Evolutionary conservation across 768 basidiomycete species (phyloP), one percentile per base, ranked within the genome.

Genomic region (Coprinellus micaceus): DNA sequence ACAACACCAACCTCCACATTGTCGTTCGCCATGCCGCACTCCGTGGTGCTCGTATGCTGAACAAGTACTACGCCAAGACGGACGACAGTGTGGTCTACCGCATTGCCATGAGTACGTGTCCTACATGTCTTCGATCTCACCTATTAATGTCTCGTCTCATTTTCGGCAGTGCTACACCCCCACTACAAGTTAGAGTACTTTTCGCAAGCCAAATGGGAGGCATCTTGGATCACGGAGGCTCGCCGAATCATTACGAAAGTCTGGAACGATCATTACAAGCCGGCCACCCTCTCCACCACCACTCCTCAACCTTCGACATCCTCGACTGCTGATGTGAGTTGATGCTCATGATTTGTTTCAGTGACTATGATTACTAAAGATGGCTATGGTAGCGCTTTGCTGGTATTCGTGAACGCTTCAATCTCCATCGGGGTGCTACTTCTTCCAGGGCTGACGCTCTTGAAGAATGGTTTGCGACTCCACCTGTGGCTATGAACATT

Each of bases 151-250:
- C 5, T 25, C 15, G 17, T 17, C 28, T 21, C 10, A 12, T 26
- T n/a, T n/a, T n/a, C n/a, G 33, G 25, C 24, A 76, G 73, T 74
- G 17, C 64, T 74, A 2, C 73, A 74, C 52, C 73, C 73, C 0
- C 52, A 55, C 0, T 64, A 73, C 64, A 74, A 74, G 60, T 62
- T 72, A 1, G 52, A 59, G 11, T 75, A 74, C 58, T 74, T 74
- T 58, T 52, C 59, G 25, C 58, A 60, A 2, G 57, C 61, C 5
- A 49, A 56, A 1, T 74, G 71, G 71, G 52, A 59, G 3, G 24
- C 52, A 0, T 51, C 50, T 1, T 75, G 72, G 70, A 67, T 73
- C 33, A 30, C 57, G 1, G 59, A 55, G 0, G 63, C 69, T 0
- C 21, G 58, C 28, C 47, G 50, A 0, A 56, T 71, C 11, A 54